Conservation (phyloP, 2,329 filamentous ascomycete genomes). For the Phialophora chinensis region DNA sequence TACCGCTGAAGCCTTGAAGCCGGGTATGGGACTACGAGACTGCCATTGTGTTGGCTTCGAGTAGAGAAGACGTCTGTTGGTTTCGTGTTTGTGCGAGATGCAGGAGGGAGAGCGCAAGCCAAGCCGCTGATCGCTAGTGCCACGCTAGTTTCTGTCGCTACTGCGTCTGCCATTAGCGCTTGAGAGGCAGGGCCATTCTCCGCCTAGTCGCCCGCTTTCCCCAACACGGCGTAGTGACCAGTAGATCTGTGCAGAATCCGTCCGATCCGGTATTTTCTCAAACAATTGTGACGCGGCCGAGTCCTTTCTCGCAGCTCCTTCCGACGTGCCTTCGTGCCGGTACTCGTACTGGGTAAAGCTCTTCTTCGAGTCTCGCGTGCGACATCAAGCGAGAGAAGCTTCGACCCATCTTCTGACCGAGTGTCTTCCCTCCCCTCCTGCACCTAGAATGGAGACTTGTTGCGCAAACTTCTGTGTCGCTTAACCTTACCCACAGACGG, state of each 20-base stretch:
- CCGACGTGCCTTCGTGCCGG: not conserved
- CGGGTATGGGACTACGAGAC: not conserved
- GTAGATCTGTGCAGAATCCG: conserved; percentile 2
- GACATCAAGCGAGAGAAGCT: conserved; percentile 11
- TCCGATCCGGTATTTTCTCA: not conserved
- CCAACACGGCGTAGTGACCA: not conserved
- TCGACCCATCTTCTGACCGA: conserved; percentile 19
- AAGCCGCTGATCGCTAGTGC: not conserved
- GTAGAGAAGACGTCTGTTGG: not conserved
- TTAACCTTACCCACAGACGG: not conserved
- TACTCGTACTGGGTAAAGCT: not conserved
- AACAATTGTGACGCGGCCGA: not conserved
- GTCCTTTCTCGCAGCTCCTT: not conserved
- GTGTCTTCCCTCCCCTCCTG: conserved; percentile 7
- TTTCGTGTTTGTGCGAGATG: not conserved
- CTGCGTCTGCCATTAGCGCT: conserved; percentile 4
- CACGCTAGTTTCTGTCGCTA: not conserved
- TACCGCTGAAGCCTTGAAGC: not conserved
- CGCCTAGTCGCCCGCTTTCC: not conserved
- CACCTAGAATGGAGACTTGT: conserved; percentile 8
- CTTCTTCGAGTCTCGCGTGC: conserved; percentile 1
- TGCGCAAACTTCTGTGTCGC: conserved; percentile 2
- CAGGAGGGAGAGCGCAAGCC: not conserved
- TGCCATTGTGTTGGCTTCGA: not conserved
- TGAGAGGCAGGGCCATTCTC: too few species aligned